Conservation (phyloP, 805 yeast species). For the Candida coleopterorum region DNA sequence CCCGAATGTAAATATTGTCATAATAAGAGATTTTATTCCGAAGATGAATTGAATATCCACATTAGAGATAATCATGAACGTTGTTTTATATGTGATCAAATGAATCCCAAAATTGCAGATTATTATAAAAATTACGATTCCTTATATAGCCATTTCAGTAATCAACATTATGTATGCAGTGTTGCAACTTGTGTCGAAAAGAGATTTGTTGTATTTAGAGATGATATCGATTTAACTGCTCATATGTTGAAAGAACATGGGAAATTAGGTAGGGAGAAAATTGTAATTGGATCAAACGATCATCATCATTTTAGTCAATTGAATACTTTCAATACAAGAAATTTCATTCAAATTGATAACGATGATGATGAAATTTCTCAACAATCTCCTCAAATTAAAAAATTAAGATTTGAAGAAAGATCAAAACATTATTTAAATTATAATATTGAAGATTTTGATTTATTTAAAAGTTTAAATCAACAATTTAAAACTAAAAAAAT, state of each 20-base stretch:
- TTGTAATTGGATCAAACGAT: slow-evolving; percentile 32
- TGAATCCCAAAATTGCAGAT: slow-evolving; percentile 50
- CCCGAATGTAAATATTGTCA: slow-evolving; percentile 83
- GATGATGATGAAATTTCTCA: slow-evolving; percentile 22
- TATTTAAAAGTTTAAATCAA: slow-evolving; percentile 48
- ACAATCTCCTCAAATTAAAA: slow-evolving; percentile 42
- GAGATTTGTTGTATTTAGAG: slow-evolving; percentile 87
- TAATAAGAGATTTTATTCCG: slow-evolving; percentile 73
- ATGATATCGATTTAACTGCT: slow-evolving; percentile 79
- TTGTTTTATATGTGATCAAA: slow-evolving; percentile 84
- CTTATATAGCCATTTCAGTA: slow-evolving; percentile 68
- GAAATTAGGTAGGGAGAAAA: slow-evolving; percentile 40
- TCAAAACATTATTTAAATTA: slow-evolving; percentile 75
- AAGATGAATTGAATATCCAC: slow-evolving; percentile 80
- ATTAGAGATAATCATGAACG: slow-evolving; percentile 80
- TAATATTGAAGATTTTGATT: slow-evolving; percentile 39
- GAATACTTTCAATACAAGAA: slow-evolving; percentile 44
- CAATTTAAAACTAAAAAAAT: slow-evolving; percentile 43
- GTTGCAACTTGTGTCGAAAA: slow-evolving; percentile 78
- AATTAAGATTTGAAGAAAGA: slow-evolving; percentile 70
- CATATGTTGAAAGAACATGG: slow-evolving; percentile 86
- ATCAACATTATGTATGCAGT: slow-evolving; percentile 71
- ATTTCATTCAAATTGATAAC: slow-evolving; percentile 12
- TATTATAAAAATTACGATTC: slow-evolving; percentile 75
- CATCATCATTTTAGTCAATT: slow-evolving; percentile 56